These are phyloP conservation scores for Sisymbrium altissimum DNA, from an alignment of 345 rosid species.

Conservation along the genomic window DNA sequence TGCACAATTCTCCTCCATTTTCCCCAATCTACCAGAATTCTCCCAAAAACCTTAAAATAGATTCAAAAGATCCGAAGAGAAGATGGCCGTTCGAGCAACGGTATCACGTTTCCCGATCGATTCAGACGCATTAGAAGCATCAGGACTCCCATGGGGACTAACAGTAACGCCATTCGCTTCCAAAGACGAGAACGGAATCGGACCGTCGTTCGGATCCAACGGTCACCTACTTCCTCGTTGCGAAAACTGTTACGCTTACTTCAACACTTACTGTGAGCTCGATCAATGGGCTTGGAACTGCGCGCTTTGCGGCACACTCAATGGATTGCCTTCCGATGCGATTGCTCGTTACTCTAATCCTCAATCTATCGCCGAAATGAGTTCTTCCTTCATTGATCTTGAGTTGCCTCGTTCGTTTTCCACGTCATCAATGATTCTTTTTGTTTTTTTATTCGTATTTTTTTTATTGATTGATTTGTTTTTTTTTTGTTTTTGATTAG, in stretches of 20 bases:
- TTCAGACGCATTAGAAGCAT: slow-evolving; percentile 68
- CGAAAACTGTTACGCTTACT: slow-evolving; percentile 92
- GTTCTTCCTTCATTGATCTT: slow-evolving; percentile 91
- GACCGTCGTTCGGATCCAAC: slow-evolving; percentile 73
- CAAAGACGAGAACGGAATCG: slow-evolving; percentile 77
- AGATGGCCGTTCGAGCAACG: slow-evolving; percentile 80
- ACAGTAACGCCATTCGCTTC: slow-evolving; percentile 85
- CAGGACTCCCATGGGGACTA: slow-evolving; percentile 91
- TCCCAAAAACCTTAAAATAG: not conserved
- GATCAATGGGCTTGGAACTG: slow-evolving; percentile 99
- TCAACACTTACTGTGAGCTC: slow-evolving; percentile 86
- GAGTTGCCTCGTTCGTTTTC: slow-evolving; percentile 61
- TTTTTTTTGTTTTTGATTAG: slow-evolving; percentile 35
- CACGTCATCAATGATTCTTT: not conserved
- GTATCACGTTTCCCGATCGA: slow-evolving; percentile 79
- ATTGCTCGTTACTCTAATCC: slow-evolving; percentile 79
- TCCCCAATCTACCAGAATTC: not conserved
- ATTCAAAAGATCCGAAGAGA: not conserved
- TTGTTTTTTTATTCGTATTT: not conserved
- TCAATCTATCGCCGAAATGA: slow-evolving; percentile 78
- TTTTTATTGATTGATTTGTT: not conserved
- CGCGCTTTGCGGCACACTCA: slow-evolving; percentile 86
- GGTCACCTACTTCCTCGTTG: slow-evolving; percentile 86
- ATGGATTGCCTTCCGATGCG: slow-evolving; percentile 68
- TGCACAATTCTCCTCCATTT: no score